Evolutionary conservation across 306 rosid species (phyloP), one percentile per base, ranked within the genome.

Genomic region (Lathyrus aphaca): DNA sequence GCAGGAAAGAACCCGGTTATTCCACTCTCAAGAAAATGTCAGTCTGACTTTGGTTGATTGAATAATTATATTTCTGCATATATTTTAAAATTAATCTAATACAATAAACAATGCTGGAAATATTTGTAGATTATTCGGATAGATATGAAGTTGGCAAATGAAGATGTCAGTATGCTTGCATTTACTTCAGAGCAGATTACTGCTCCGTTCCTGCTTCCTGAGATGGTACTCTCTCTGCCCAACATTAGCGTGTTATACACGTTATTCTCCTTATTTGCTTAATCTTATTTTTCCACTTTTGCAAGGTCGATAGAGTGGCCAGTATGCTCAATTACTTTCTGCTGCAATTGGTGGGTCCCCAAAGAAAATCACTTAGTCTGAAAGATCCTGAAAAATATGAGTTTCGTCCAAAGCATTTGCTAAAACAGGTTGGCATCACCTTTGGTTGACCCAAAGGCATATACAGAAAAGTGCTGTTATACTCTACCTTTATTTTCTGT

Each of bases 321-420:
- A 91, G 99, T 80, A 95, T 95, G 99, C 97, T 95, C 77, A 95
- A 91, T 87, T 95, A 95, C 64, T 95, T 95, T 83, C 82, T 95
- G 73, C 78, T 91, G 77, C 99, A 95, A 83, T 85, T 95, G 73
- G 99, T 89, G 71, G 99, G 99, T 67, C 99, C 99, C 54, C 99
- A 95, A 73, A 86, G 97, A 77, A 95, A 74, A 85, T 91, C 97
- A 8, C 99, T 95, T 67, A 87, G 80, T 72, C 86, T 95, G 86
- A 95, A 95, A 81, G 99, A 89, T 79, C 99, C 99, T 14, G 97
- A 89, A 79, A 95, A 95, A 71, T 95, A 91, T 56, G 99, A 95
- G 77, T 95, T 95, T 74, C 96, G 95, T 64, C 99, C 99, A 53
- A 95, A 83, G 82, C 86, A 89, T 75, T 83, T 95, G 82, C 96